phyloP scores from a whole-genome alignment of 2,329 filamentous ascomycete species.

The Lojkania enalia region DNA sequence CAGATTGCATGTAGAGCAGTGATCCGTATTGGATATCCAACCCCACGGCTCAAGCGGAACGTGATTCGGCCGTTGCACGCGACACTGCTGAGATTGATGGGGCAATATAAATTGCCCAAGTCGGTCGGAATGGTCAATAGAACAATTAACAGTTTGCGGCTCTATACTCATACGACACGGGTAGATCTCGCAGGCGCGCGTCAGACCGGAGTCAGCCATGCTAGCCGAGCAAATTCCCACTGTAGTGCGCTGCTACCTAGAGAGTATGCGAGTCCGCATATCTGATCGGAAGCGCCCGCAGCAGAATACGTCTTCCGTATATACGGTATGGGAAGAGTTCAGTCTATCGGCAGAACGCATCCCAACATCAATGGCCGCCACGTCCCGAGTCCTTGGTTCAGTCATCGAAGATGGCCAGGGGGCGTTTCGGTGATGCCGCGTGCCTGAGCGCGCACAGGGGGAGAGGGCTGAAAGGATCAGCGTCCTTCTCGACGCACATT shows the following conservation, averaged over 20 bases:
- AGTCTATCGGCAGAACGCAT: slow-evolving; percentile 19
- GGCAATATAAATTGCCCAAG: slow-evolving; percentile 8
- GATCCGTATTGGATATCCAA: slow-evolving; percentile 8
- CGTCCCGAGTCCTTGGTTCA: slow-evolving; percentile 31
- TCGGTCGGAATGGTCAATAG: slow-evolving; percentile 3
- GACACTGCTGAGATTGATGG: slow-evolving; percentile 19
- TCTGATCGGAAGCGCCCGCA: slow-evolving; percentile 34
- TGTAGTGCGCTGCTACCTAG: slow-evolving; percentile 4
- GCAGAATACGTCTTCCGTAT: slow-evolving; percentile 18
- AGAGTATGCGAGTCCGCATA: slow-evolving; percentile 6
- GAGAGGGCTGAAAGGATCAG: slow-evolving; percentile 25
- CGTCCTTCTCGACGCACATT: slow-evolving; percentile 3
- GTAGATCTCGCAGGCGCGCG: too few relatives aligned
- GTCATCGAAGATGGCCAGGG: slow-evolving; percentile 16
- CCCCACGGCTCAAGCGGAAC: slow-evolving; percentile 8
- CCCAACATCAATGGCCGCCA: slow-evolving; percentile 24
- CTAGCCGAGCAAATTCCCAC: background rate
- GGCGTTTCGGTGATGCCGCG: slow-evolving; percentile 30
- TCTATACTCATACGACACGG: too few relatives aligned
- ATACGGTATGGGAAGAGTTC: slow-evolving; percentile 24
- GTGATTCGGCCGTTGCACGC: slow-evolving; percentile 21
- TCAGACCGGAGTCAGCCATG: background rate
- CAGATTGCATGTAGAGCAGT: slow-evolving; percentile 1
- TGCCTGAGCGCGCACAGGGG: slow-evolving; percentile 30
- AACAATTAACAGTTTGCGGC: too few relatives aligned